Percentiles rank a stretch among this genome's conserved stretches.
Conservation (phyloP, 768 basidiomycete species). For the Lactarius sanguifluus region DNA sequence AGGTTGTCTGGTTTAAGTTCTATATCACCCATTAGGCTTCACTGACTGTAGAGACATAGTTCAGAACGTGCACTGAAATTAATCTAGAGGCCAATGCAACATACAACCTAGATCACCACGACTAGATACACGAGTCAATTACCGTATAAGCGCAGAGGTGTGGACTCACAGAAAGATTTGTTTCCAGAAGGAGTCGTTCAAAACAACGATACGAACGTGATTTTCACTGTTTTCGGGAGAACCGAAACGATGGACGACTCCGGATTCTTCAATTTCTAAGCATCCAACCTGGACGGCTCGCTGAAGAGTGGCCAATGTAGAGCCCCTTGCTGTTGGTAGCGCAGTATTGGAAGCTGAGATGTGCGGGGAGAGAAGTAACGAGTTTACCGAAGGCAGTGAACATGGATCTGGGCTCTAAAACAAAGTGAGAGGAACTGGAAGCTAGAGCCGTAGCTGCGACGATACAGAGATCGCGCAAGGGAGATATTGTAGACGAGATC, state of each 20-base stretch:
- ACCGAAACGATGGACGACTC: constrained; percentile 33
- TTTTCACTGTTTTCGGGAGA: constrained; percentile 15
- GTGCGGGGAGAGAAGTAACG: background rate
- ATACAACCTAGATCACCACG: constrained; percentile 39
- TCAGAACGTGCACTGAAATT: background rate
- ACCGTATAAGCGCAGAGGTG: background rate
- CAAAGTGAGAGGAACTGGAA: background rate
- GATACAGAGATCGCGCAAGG: no score
- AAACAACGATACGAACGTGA: constrained; percentile 33
- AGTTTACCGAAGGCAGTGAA: constrained; percentile 19
- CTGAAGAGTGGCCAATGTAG: constrained; percentile 33
- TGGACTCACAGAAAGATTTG: constrained; percentile 37
- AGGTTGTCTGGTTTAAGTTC: constrained; percentile 34
- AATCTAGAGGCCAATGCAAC: constrained; percentile 13
- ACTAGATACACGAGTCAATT: constrained; percentile 23
- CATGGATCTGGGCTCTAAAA: background rate
- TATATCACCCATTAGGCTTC: constrained; percentile 41
- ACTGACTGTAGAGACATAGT: constrained; percentile 34
- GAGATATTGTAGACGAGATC: background rate
- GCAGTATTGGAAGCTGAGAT: background rate
- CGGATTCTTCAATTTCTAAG: constrained; percentile 35
- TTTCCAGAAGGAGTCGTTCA: constrained; percentile 38
- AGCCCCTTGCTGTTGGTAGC: constrained; percentile 32
- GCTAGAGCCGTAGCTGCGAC: background rate
- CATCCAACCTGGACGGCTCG: constrained; percentile 32